Evolutionary conservation across 805 yeast genomes (phyloP).

Genomic region (Hanseniaspora taiwanica): DNA sequence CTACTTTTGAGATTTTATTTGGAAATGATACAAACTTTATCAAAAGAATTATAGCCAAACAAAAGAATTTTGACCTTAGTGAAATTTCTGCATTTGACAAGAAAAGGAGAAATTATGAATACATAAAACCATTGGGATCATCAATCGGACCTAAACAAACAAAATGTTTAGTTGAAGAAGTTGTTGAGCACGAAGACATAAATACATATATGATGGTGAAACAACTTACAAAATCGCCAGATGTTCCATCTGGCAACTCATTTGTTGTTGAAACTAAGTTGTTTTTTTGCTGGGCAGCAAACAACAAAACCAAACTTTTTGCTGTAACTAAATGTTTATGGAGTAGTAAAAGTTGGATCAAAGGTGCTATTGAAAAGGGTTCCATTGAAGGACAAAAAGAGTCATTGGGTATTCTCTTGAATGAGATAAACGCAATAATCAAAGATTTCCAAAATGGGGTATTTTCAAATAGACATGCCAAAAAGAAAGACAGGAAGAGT

Average conservation of each 20-base stretch:
- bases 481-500: conserved; percentile 10
- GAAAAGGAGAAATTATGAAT: conserved; percentile 36
- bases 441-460: conserved; percentile 12
- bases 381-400: conserved; percentile 64
- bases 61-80: conserved; percentile 48
- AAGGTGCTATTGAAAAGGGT: conserved; percentile 64
- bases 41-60: conserved; percentile 35
- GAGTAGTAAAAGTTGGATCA: conserved; percentile 67
- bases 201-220: conserved; percentile 30
- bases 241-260: conserved; percentile 62
- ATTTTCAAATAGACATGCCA: conserved; percentile 8
- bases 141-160: conserved; percentile 68
- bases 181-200: conserved; percentile 35
- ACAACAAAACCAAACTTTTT: conserved; percentile 32
- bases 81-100: conserved; percentile 33
- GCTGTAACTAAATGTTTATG: conserved; percentile 51
- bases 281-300: conserved; percentile 50
- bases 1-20: conserved; percentile 42
- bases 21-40: conserved; percentile 44
- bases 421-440: conserved; percentile 26
- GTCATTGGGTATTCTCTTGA: conserved; percentile 32
- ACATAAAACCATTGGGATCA: conserved; percentile 45
- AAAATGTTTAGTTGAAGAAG: conserved; percentile 44
- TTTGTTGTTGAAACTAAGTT: conserved; percentile 50
- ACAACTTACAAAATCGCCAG: conserved; percentile 52